These are phyloP conservation scores for Sporothrix mexicana DNA, from an alignment of 2,329 filamentous ascomycete species.

Conservation along the genomic window DNA sequence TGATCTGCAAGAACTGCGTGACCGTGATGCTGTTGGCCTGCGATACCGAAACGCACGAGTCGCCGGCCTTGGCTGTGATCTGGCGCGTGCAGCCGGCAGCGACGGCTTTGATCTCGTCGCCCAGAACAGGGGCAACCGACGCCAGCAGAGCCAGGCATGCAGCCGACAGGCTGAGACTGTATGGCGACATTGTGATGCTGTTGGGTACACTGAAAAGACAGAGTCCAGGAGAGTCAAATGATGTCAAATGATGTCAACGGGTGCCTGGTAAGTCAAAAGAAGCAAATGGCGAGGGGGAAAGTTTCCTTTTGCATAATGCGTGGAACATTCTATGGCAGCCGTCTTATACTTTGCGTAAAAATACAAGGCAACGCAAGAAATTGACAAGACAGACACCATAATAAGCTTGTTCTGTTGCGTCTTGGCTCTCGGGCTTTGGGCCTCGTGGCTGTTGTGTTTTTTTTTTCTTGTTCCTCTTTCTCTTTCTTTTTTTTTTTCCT, in stretches of 20 bases:
- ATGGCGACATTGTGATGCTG: conserved; percentile 15
- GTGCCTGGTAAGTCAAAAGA: background rate
- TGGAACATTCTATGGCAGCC: too few relatives aligned
- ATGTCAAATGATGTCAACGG: background rate
- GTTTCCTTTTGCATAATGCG: background rate
- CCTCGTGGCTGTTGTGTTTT: conserved; percentile 8
- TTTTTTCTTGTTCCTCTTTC: background rate
- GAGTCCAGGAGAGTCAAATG: background rate
- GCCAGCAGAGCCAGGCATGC: conserved; percentile 1
- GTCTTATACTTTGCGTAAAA: conserved; percentile 8
- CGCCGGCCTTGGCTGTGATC: conserved; percentile 39
- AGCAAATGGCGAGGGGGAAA: background rate
- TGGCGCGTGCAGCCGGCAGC: conserved; percentile 36
- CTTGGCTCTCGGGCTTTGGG: conserved; percentile 20
- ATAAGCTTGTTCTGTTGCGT: background rate
- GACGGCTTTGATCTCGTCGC: background rate
- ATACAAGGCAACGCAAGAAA: background rate
- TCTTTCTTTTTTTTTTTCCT: background rate
- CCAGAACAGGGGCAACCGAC: background rate
- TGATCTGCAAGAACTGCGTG: conserved; percentile 34
- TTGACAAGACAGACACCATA: background rate
- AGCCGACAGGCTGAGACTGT: conserved; percentile 6
- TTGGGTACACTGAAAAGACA: background rate
- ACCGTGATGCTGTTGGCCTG: conserved; percentile 39
- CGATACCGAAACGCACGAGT: conserved; percentile 41